Evolutionary conservation across 78 protist species (phyloP).

Genomic region (Emiliania huxleyi): DNA sequence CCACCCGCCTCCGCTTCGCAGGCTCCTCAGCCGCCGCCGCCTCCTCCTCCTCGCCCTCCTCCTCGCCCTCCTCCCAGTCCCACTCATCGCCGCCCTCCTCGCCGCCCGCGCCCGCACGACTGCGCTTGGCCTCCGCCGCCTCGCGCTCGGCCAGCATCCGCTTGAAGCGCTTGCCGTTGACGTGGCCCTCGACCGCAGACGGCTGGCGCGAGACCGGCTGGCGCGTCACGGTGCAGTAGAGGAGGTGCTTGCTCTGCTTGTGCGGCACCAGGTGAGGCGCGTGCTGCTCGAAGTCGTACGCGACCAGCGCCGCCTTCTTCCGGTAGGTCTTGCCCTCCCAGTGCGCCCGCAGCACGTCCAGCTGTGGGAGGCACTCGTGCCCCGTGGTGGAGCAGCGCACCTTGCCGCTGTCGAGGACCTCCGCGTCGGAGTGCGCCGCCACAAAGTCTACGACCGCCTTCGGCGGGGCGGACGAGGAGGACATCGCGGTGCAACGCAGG

Average conservation of each 20-base stretch:
- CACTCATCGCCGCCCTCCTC: too few species aligned
- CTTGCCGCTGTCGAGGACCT: background rate
- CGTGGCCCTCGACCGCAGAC: background rate
- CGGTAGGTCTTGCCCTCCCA: background rate
- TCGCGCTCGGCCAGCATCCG: background rate
- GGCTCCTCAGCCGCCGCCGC: too few species aligned
- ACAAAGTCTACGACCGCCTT: too few species aligned
- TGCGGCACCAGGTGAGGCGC: background rate
- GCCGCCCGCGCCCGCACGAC: background rate
- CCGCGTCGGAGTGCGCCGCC: background rate
- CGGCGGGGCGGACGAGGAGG: too few species aligned
- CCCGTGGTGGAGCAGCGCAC: background rate
- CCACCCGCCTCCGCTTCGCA: too few species aligned
- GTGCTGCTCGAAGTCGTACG: conserved; percentile 2
- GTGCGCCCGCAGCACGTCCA: background rate
- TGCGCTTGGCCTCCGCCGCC: background rate
- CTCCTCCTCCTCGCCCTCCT: background rate
- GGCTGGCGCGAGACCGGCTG: background rate
- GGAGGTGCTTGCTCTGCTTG: background rate
- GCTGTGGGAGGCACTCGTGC: background rate
- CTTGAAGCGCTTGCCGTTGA: background rate
- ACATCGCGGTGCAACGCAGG: too few species aligned
- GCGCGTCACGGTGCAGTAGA: background rate
- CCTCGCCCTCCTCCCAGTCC: too few species aligned
- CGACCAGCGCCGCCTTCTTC: background rate